Conservation (phyloP, 2,329 filamentous ascomycete species). For the Arthrobotrys iridis region DNA sequence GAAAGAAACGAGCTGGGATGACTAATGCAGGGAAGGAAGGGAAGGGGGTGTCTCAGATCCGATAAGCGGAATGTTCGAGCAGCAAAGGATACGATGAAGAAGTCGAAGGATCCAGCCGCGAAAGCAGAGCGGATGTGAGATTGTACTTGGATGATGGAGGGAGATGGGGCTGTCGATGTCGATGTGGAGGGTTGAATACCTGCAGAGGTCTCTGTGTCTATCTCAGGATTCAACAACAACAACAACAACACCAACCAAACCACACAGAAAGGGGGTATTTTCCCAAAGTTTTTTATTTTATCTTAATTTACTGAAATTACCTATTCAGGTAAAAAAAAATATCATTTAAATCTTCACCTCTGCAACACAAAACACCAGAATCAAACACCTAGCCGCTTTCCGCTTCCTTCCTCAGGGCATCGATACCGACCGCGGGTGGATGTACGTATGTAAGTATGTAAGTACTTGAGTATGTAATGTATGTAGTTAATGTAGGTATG, state of each 20-base stretch:
- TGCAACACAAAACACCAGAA: too few species aligned
- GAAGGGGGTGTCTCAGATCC: conserved; percentile 15
- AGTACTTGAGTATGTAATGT: too few species aligned
- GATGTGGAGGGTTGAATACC: conserved; percentile 1
- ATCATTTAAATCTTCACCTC: too few species aligned
- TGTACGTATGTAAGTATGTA: too few species aligned
- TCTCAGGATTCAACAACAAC: conserved; percentile 64
- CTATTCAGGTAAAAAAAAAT: too few species aligned
- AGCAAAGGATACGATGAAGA: not conserved
- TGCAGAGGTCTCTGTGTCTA: too few species aligned
- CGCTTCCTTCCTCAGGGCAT: too few species aligned
- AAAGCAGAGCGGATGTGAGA: not conserved
- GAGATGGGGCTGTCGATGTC: not conserved
- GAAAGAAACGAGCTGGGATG: not conserved
- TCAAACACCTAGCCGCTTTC: too few species aligned
- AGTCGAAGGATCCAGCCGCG: not conserved
- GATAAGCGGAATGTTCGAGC: not conserved
- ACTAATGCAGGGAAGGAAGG: conserved; percentile 6
- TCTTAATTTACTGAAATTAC: conserved; percentile 61
- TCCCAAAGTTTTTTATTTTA: conserved; percentile 35
- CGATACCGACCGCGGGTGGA: too few species aligned
- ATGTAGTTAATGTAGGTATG: too few species aligned
- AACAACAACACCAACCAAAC: conserved; percentile 59
- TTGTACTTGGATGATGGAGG: not conserved
- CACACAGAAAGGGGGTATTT: conserved; percentile 56